A percentile compares a stretch with the other conserved stretches of the same genome.
Conservation (phyloP, 441 rosid genomes). For the Syzygium syzygioides region DNA sequence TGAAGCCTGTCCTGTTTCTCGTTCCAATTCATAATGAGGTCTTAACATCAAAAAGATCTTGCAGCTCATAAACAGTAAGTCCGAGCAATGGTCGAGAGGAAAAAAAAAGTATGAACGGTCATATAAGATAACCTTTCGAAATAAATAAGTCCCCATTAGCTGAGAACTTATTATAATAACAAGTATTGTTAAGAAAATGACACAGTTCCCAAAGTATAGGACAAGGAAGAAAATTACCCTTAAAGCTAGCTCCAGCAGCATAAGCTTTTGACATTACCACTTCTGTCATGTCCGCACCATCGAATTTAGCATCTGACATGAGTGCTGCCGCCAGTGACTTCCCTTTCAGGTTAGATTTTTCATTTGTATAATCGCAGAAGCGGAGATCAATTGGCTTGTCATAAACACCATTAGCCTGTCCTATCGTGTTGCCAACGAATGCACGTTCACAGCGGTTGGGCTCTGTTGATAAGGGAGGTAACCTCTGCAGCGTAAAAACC, state of each 20-base stretch:
- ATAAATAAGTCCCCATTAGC: background rate
- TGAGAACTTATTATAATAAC: background rate
- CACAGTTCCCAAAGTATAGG: background rate
- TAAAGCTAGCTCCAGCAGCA: conserved; percentile 93
- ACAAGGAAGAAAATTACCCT: conserved; percentile 35
- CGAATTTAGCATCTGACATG: conserved; percentile 91
- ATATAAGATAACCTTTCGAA: background rate
- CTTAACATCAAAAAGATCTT: background rate
- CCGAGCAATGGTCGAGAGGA: background rate
- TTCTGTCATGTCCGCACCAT: conserved; percentile 94
- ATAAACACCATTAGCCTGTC: conserved; percentile 92
- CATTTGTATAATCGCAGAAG: conserved; percentile 73
- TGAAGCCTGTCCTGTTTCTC: background rate
- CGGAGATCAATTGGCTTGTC: conserved; percentile 96
- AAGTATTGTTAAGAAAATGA: background rate
- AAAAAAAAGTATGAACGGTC: background rate
- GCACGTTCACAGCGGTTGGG: conserved; percentile 85
- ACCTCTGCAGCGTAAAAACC: conserved; percentile 47
- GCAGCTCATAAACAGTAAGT: background rate
- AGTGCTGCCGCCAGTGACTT: conserved; percentile 91
- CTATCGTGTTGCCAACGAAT: conserved; percentile 83
- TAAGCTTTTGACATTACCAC: conserved; percentile 97
- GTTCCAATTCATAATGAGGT: background rate
- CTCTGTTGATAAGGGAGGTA: conserved; percentile 86
- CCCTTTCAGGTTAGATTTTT: conserved; percentile 81